Base-by-base conservation (phyloP, 352 stramenopile species). In the Paralagenidium karlingii region DNA sequence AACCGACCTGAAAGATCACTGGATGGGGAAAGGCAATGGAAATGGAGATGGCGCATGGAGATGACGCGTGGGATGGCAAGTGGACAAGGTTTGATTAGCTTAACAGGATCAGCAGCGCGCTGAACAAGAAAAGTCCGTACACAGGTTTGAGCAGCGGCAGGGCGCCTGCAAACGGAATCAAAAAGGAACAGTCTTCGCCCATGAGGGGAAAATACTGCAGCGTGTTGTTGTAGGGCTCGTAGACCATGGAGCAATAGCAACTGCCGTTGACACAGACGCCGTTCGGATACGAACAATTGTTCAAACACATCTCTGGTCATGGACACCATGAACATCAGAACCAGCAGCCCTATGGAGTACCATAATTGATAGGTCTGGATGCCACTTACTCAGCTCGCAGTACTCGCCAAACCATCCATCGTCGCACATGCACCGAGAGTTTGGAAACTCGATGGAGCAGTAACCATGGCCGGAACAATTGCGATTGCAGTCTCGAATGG, bases 261-360 rank as follows among this genome's bases (percentile, higher is more conserved):
- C 54, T 64, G 3, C 94, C 69, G 43, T 82, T 87, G 47, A 97
- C 49, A 43, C 94, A 98, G 24, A 79, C 53, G 29, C 94, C 94
- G 50, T 98, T 97, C 16, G 94, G 94, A 45, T 94, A 98, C 40
- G 81, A 95, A 55, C 94, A 98, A 55, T 98, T 98, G 61, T 98
- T 97, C 15, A 98, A 58, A 46, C 93, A 98, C 53, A 96, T 74
- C 38, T 82, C 58, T 81, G 24, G 16, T 9, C 19, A 40, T 2
- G 24, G 24, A 6, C 15, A 31, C 32, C 12, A 28, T 2, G 26
- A 28, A n/a, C 24, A 37, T 13, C 15, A 3, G 21, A 20, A 43
- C 15, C 6, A 22, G 28, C 29, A 31, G 24, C 7, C 21, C 9
- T 37, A 43, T 19, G 15, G 21, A 36, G 12, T 5, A 40, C 15